Conservation (phyloP, 2,329 filamentous ascomycete species). For the Claviceps digitariae region DNA sequence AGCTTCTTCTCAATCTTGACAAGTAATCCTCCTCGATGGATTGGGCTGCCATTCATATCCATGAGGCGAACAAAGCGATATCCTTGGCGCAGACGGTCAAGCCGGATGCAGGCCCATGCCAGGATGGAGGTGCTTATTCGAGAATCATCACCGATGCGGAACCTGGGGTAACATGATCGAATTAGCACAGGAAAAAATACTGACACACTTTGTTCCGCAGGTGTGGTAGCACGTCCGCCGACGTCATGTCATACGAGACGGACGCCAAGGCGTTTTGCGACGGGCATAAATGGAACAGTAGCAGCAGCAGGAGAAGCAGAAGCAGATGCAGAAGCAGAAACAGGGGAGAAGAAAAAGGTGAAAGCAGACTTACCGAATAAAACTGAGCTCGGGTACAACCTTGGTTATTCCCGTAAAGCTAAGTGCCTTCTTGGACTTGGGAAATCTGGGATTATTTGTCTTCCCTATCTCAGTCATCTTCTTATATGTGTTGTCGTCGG, state of each 20-base stretch:
- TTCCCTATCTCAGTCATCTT: constrained; percentile 39
- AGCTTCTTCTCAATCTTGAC: constrained; percentile 36
- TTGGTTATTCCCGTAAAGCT: constrained; percentile 43
- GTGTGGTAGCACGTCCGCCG: neutral
- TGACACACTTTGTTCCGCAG: neutral
- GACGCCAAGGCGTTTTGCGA: neutral
- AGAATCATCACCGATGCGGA: constrained; percentile 40
- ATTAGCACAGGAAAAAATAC: constrained; percentile 10
- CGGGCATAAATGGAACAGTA: neutral
- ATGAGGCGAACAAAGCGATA: constrained; percentile 41
- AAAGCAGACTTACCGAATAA: constrained; percentile 48
- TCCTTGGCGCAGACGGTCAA: constrained; percentile 41
- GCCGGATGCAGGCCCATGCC: constrained; percentile 45
- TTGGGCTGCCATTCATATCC: constrained; percentile 29
- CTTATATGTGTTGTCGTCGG: constrained; percentile 43
- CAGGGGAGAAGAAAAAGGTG: neutral
- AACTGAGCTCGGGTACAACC: constrained; percentile 57
- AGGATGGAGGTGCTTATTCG: constrained; percentile 25
- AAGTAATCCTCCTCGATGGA: constrained; percentile 34
- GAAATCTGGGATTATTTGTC: constrained; percentile 53
- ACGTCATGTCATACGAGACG: constrained; percentile 1
- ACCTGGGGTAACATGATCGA: constrained; percentile 20
- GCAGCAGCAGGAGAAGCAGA: neutral
- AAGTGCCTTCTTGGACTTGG: constrained; percentile 34
- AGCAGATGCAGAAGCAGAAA: neutral